A percentile compares a stretch with the other conserved stretches of the same genome.
These are phyloP conservation scores for Otatea glauca DNA, from an alignment of 176 grass and related monocot species.

Conservation along the genomic window DNA sequence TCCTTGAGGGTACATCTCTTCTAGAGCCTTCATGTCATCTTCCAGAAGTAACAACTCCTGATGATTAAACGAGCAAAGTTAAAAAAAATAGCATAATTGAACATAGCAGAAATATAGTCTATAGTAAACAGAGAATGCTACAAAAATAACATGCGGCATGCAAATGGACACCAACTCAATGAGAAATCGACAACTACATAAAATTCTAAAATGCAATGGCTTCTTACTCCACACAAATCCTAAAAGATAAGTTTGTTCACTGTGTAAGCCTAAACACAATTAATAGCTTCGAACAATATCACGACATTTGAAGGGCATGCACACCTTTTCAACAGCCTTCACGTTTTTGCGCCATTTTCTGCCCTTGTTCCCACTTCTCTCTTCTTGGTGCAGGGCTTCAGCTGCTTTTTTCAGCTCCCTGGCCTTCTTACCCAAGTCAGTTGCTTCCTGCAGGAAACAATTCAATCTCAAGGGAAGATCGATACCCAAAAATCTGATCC, in stretches of 20 bases:
- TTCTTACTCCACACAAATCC: conserved; percentile 10
- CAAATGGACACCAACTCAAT: conserved; percentile 19
- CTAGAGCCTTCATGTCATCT: conserved; percentile 91
- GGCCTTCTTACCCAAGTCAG: conserved; percentile 95
- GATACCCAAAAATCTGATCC: not conserved
- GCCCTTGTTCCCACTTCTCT: conserved; percentile 82
- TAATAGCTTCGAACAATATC: not conserved
- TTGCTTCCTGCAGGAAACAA: conserved; percentile 71
- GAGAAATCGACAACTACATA: not conserved
- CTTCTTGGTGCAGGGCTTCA: conserved; percentile 96
- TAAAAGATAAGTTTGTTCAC: not conserved
- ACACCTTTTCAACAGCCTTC: conserved; percentile 86
- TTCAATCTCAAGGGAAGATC: conserved; percentile 12
- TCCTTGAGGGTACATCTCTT: conserved; percentile 99
- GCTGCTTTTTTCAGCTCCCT: conserved; percentile 87
- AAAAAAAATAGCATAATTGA: conserved; percentile 14
- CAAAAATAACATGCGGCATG: not conserved
- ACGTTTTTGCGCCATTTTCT: conserved; percentile 99
- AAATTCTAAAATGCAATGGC: conserved; percentile 16
- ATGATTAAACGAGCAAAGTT: conserved; percentile 30
- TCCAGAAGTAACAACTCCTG: conserved; percentile 93
- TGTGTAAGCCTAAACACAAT: not conserved
- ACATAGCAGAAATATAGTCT: not conserved
- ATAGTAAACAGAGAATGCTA: not conserved
- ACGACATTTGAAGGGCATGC: conserved; percentile 3